Percentiles rank a stretch among this genome's conserved stretches.
These are phyloP conservation scores for Fusarium sp. DNA, from an alignment of 2,329 filamentous ascomycete genomes.

Conservation along the genomic window DNA sequence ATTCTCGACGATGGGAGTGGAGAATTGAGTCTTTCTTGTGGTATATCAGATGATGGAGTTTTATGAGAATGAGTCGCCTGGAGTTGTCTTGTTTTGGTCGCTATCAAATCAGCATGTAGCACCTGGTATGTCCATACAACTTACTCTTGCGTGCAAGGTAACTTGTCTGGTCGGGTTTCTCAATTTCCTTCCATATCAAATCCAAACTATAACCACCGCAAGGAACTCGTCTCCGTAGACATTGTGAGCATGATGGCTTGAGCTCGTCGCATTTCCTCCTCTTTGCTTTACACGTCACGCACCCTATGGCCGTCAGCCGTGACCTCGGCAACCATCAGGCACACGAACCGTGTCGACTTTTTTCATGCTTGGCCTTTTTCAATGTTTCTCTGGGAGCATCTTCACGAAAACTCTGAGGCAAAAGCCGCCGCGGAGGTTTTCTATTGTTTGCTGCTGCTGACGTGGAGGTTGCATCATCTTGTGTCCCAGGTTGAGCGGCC, in stretches of 20 bases:
- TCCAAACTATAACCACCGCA: slow-evolving; percentile 24
- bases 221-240: slow-evolving; percentile 2
- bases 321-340: neutral
- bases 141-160: neutral
- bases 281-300: slow-evolving; percentile 21
- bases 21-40: neutral
- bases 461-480: neutral
- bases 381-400: neutral
- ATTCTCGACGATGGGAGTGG: neutral
- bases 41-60: neutral
- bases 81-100: neutral
- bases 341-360: slow-evolving; percentile 25
- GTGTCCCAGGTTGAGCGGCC: neutral
- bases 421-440: neutral
- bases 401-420: neutral
- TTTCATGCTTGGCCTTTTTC: slow-evolving; percentile 6
- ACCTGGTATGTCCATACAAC: neutral
- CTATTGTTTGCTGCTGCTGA: neutral
- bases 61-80: neutral
- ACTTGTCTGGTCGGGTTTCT: neutral
- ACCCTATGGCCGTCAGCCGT: slow-evolving; percentile 4
- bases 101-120: neutral
- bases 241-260: slow-evolving; percentile 25
- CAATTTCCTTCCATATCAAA: slow-evolving; percentile 18
- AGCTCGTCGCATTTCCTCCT: slow-evolving; percentile 28